Conservation (phyloP, 768 basidiomycete species). For the Gelatoporia subvermispora region DNA sequence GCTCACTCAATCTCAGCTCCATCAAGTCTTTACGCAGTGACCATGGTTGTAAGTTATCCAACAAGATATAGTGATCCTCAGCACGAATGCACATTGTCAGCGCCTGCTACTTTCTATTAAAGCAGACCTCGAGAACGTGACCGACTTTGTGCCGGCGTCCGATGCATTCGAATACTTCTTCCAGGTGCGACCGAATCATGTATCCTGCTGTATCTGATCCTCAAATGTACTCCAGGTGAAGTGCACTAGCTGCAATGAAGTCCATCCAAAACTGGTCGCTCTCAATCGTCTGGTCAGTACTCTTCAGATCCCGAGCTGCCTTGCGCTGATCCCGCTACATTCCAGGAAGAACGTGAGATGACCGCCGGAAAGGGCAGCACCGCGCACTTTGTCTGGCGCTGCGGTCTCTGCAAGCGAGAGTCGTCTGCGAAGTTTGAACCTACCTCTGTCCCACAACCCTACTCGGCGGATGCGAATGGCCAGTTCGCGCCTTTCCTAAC, state of each 20-base stretch:
- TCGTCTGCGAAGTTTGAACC: constrained; percentile 76
- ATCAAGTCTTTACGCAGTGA: background rate
- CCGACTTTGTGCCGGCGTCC: constrained; percentile 57
- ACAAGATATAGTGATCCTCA: background rate
- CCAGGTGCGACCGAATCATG: constrained; percentile 38
- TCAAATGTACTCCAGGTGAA: constrained; percentile 45
- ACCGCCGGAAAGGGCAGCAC: constrained; percentile 60
- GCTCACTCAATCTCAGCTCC: too few relatives aligned
- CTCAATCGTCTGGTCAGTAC: constrained; percentile 61
- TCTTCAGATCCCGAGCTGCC: background rate
- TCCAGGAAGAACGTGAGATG: constrained; percentile 63
- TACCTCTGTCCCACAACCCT: constrained; percentile 43
- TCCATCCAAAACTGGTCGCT: constrained; percentile 65
- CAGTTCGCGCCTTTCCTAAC: constrained; percentile 61
- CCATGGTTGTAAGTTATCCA: constrained; percentile 14
- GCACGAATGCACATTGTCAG: constrained; percentile 28
- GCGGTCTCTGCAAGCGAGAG: constrained; percentile 73
- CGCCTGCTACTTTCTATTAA: constrained; percentile 63
- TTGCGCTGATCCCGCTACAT: background rate
- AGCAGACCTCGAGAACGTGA: constrained; percentile 79
- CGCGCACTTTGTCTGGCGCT: constrained; percentile 81
- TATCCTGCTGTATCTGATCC: background rate
- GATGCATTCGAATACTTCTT: constrained; percentile 80
- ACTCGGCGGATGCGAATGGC: constrained; percentile 54
- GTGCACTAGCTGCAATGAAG: constrained; percentile 77